phyloP scores from a whole-genome alignment of 176 grass and related monocot species.

The Cenchrus americanus region DNA sequence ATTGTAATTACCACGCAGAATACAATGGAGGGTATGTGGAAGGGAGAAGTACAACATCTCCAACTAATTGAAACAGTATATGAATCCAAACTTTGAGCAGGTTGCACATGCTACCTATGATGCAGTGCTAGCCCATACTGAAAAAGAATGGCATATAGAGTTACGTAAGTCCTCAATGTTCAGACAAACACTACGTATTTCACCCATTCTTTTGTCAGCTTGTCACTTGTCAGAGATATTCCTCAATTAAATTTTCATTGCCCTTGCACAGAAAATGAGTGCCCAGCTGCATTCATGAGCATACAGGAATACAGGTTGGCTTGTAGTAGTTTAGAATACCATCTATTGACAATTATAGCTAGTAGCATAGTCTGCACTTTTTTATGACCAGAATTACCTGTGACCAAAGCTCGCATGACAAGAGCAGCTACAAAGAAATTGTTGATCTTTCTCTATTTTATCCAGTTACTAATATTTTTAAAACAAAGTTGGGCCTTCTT shows the following conservation, averaged over 20 bases:
- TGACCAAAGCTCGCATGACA: neutral
- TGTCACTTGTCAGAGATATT: conserved; percentile 29
- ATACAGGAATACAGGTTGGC: conserved; percentile 29
- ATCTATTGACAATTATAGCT: conserved; percentile 30
- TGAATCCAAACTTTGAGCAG: conserved; percentile 16
- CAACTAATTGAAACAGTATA: conserved; percentile 3
- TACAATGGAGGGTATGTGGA: neutral
- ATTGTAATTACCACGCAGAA: neutral
- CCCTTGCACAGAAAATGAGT: neutral
- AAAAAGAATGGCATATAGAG: conserved; percentile 6
- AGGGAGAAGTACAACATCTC: neutral
- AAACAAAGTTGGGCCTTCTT: neutral
- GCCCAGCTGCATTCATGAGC: conserved; percentile 39
- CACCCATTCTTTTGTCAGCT: conserved; percentile 21
- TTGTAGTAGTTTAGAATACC: conserved; percentile 38
- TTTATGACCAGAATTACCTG: conserved; percentile 25
- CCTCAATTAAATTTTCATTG: conserved; percentile 17
- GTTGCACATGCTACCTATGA: neutral
- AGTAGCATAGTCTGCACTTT: conserved; percentile 22
- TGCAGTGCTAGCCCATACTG: neutral
- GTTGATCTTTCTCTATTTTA: neutral
- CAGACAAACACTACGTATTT: conserved; percentile 13
- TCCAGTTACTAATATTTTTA: neutral
- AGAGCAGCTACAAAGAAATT: neutral
- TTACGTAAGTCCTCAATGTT: neutral